phyloP scores from a whole-genome alignment of 1,284 basidiomycete genomes.

The Apiotrichum siamense region DNA sequence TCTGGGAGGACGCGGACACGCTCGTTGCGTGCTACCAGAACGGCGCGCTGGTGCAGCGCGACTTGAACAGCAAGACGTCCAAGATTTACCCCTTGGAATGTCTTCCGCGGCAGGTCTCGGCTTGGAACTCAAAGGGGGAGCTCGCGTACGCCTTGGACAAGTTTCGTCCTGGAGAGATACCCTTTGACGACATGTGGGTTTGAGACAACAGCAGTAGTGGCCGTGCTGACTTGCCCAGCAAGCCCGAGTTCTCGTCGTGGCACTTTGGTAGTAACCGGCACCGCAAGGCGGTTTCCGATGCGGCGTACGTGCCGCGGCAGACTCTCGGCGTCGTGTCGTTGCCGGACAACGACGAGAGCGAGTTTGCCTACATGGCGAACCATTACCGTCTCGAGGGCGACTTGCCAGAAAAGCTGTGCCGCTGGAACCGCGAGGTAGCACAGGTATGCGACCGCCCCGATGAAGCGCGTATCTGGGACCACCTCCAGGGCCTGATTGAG shows the following conservation, averaged over 20 bases:
- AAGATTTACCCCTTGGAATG: conserved; percentile 56
- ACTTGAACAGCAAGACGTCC: conserved; percentile 48
- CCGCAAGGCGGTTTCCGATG: conserved; percentile 39
- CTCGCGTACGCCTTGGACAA: conserved; percentile 64
- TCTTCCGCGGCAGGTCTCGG: conserved; percentile 60
- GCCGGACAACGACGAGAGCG: conserved; percentile 49
- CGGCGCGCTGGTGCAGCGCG: conserved; percentile 72
- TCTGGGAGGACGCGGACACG: conserved; percentile 63
- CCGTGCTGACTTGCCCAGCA: conserved; percentile 42
- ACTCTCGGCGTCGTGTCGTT: conserved; percentile 29
- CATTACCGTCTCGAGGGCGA: conserved; percentile 60
- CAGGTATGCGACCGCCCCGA: conserved; percentile 57
- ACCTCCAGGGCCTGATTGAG: conserved; percentile 58
- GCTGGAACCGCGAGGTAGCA: conserved; percentile 51
- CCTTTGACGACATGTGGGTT: conserved; percentile 76
- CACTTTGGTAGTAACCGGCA: conserved; percentile 30
- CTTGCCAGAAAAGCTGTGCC: conserved; percentile 51
- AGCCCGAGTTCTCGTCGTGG: conserved; percentile 51
- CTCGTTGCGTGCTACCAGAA: conserved; percentile 72
- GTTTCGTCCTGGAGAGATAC: conserved; percentile 60
- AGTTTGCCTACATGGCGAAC: conserved; percentile 60
- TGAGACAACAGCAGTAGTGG: not conserved
- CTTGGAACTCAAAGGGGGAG: conserved; percentile 66
- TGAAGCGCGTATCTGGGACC: conserved; percentile 63
- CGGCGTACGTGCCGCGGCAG: conserved; percentile 40